Percentiles rank a stretch among this genome's conserved stretches.
Evolutionary conservation across 2,329 filamentous ascomycete species (phyloP).

Genomic region (Chaetomium strumarium): DNA sequence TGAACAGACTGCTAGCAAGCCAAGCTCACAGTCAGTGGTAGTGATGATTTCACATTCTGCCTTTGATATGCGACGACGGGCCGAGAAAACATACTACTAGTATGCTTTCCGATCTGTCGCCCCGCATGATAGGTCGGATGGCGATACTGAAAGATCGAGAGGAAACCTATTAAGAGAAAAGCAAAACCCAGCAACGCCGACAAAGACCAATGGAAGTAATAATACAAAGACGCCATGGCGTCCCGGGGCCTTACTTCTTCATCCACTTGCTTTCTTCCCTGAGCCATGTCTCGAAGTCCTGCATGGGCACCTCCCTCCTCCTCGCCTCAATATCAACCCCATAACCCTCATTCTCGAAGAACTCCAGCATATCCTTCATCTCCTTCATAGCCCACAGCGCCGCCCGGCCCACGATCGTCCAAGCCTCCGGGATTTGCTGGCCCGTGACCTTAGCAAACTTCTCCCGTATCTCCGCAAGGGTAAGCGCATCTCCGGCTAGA

Average conservation of each 20-base stretch:
- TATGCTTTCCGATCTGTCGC: too few relatives aligned
- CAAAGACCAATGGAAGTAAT: neutral
- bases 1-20: too few relatives aligned
- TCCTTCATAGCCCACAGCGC: constrained; percentile 29
- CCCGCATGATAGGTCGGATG: too few relatives aligned
- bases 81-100: too few relatives aligned
- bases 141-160: too few relatives aligned
- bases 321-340: constrained; percentile 33
- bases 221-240: neutral
- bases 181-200: neutral
- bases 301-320: constrained; percentile 28
- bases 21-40: too few relatives aligned
- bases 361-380: constrained; percentile 33
- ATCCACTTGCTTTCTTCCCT: constrained; percentile 31
- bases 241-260: neutral
- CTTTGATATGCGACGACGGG: too few relatives aligned
- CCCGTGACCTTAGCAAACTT: constrained; percentile 26
- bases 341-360: constrained; percentile 36
- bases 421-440: constrained; percentile 30
- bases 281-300: constrained; percentile 36
- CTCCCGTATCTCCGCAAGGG: constrained; percentile 29
- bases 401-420: constrained; percentile 27
- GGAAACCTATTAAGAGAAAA: neutral
- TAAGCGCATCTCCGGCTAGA: constrained; percentile 32
- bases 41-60: too few relatives aligned